Evolutionary conservation across 805 yeast genomes (phyloP).

Genomic region (Torulaspora gathmanii): DNA sequence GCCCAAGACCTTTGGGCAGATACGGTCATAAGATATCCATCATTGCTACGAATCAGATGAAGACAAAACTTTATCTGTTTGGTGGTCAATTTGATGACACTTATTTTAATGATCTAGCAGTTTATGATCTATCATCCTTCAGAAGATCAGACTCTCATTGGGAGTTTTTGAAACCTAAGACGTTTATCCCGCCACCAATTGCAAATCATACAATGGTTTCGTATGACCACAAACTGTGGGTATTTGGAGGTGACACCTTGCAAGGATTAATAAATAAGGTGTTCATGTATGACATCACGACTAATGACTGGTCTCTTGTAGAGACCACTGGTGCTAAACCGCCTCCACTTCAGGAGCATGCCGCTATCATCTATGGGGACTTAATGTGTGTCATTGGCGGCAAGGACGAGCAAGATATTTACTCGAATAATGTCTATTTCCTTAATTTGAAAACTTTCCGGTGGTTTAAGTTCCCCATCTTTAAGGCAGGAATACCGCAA

Average conservation of each 20-base stretch:
- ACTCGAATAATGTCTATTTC: conserved; percentile 63
- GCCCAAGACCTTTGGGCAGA: conserved; percentile 81
- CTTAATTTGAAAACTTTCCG: conserved; percentile 65
- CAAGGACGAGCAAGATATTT: conserved; percentile 65
- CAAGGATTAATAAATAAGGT: conserved; percentile 66
- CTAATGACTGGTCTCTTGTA: conserved; percentile 65
- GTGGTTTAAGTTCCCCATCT: conserved; percentile 61
- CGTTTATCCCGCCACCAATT: conserved; percentile 62
- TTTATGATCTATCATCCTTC: conserved; percentile 81
- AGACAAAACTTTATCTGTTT: conserved; percentile 66
- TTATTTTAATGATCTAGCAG: conserved; percentile 75
- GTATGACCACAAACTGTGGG: conserved; percentile 68
- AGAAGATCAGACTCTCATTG: conserved; percentile 79
- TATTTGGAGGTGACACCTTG: conserved; percentile 90
- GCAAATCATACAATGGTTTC: conserved; percentile 88
- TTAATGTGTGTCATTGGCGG: conserved; percentile 87
- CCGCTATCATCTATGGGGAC: conserved; percentile 74
- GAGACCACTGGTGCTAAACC: conserved; percentile 56
- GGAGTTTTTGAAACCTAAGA: conserved; percentile 61
- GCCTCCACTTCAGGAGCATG: conserved; percentile 86
- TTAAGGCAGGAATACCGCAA: conserved; percentile 53
- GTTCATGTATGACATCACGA: conserved; percentile 71
- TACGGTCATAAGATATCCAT: conserved; percentile 91
- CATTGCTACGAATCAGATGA: conserved; percentile 55
- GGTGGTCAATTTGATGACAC: conserved; percentile 93